These are phyloP conservation scores for Saccharomycopsis hybrid DNA, from an alignment of 1,139 yeast species.

Conservation along the genomic window DNA sequence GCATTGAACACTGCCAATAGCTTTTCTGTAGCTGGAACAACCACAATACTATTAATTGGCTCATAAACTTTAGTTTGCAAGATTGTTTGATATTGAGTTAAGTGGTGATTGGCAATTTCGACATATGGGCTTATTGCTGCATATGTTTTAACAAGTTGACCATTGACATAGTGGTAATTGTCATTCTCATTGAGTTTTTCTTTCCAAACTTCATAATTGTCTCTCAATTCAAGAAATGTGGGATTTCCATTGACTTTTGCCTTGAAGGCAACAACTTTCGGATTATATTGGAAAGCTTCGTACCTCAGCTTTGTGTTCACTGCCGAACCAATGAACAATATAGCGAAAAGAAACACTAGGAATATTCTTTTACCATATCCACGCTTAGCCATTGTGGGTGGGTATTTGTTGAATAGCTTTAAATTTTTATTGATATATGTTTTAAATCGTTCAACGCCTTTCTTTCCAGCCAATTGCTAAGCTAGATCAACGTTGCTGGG, in stretches of 20 bases:
- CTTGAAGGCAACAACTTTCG: background rate
- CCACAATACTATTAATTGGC: background rate
- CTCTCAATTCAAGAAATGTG: background rate
- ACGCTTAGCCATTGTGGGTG: too few relatives aligned
- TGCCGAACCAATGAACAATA: background rate
- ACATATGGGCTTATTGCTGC: background rate
- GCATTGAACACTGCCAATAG: background rate
- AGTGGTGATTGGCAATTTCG: background rate
- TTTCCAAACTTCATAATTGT: background rate
- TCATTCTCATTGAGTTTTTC: background rate
- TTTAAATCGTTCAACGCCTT: too few relatives aligned
- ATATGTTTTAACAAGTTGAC: background rate
- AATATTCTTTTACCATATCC: background rate
- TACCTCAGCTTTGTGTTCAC: background rate
- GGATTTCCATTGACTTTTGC: background rate
- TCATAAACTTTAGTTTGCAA: background rate
- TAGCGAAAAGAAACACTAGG: background rate
- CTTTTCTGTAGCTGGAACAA: background rate
- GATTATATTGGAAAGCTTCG: background rate
- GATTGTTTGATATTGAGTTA: too few relatives aligned
- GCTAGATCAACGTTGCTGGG: too few relatives aligned
- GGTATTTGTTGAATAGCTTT: too few relatives aligned
- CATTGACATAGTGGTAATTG: background rate
- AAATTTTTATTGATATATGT: too few relatives aligned
- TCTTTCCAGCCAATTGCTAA: too few relatives aligned